A percentile compares a stretch with the other conserved stretches of the same genome.
Evolutionary conservation across 805 yeast genomes (phyloP).

Genomic region (Metschnikowia lunata): DNA sequence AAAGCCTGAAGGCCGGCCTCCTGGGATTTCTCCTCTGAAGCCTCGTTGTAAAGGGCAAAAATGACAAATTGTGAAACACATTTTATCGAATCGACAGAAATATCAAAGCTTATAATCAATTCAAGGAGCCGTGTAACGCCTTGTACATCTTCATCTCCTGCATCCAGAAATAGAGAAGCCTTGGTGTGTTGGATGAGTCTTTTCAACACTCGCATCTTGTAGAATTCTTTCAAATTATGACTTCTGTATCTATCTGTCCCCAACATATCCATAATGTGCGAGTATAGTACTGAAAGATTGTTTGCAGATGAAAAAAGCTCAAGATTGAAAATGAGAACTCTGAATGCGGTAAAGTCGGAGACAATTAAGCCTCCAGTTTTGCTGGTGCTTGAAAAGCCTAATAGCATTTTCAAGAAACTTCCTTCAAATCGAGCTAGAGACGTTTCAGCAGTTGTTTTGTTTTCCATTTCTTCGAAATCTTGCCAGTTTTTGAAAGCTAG

Average conservation of each 20-base stretch:
- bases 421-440: not conserved
- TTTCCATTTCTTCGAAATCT: not conserved
- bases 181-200: slow-evolving; percentile 50
- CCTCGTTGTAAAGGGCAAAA: slow-evolving; percentile 44
- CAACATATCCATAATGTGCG: slow-evolving; percentile 55
- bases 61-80: slow-evolving; percentile 45
- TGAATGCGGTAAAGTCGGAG: slow-evolving; percentile 52
- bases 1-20: slow-evolving; percentile 32
- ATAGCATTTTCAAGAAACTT: slow-evolving; percentile 1
- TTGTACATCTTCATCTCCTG: slow-evolving; percentile 7
- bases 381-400: not conserved
- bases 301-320: slow-evolving; percentile 60
- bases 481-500: slow-evolving; percentile 1
- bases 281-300: slow-evolving; percentile 49
- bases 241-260: slow-evolving; percentile 47
- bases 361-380: slow-evolving; percentile 27
- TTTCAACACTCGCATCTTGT: slow-evolving; percentile 46
- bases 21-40: slow-evolving; percentile 26
- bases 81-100: slow-evolving; percentile 52
- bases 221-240: slow-evolving; percentile 51
- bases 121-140: slow-evolving; percentile 21
- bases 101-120: slow-evolving; percentile 32
- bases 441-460: not conserved
- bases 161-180: slow-evolving; percentile 14
- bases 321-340: slow-evolving; percentile 45